Percentiles rank a stretch among this genome's conserved stretches.
Conservation (phyloP, 2,329 filamentous ascomycete genomes). For the Davidsoniella neocaledoniae region DNA sequence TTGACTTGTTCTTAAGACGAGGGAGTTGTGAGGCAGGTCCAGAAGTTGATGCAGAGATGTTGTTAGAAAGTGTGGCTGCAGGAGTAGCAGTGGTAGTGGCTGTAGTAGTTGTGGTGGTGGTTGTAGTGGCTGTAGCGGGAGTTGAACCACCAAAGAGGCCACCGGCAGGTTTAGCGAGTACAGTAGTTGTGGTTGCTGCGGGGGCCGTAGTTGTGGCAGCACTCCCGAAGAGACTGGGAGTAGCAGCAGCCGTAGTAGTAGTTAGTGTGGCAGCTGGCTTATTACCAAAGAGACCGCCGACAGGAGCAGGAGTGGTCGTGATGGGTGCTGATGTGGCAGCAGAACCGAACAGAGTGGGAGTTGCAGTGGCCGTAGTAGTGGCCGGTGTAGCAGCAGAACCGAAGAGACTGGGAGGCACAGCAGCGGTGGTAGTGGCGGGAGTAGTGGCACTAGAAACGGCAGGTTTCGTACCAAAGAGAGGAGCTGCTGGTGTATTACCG, state of each 20-base stretch:
- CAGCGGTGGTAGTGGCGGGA: slow-evolving; percentile 16
- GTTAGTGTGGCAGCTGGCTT: slow-evolving; percentile 21
- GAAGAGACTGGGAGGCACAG: slow-evolving; percentile 13
- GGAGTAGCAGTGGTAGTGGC: slow-evolving; percentile 16
- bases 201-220: slow-evolving; percentile 13
- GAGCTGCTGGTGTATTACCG: slow-evolving; percentile 12
- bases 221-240: slow-evolving; percentile 23
- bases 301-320: slow-evolving; percentile 12
- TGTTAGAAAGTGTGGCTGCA: slow-evolving; percentile 20
- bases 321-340: slow-evolving; percentile 14
- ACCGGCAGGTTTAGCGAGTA: slow-evolving; percentile 1
- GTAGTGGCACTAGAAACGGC: slow-evolving; percentile 15
- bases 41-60: slow-evolving; percentile 54
- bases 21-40: slow-evolving; percentile 75
- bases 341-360: slow-evolving; percentile 14
- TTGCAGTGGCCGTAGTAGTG: slow-evolving; percentile 17
- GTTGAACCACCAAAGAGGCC: slow-evolving; percentile 11
- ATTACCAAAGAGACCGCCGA: slow-evolving; percentile 23
- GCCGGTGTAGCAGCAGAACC: slow-evolving; percentile 13
- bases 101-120: slow-evolving; percentile 2
- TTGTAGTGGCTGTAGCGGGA: slow-evolving; percentile 13
- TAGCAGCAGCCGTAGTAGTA: slow-evolving; percentile 13
- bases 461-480: slow-evolving; percentile 15
- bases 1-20: slow-evolving; percentile 91
- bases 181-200: slow-evolving; percentile 1